Conservation (phyloP, 495 filamentous ascomycete species). For the Lasiosphaeria miniovina region DNA sequence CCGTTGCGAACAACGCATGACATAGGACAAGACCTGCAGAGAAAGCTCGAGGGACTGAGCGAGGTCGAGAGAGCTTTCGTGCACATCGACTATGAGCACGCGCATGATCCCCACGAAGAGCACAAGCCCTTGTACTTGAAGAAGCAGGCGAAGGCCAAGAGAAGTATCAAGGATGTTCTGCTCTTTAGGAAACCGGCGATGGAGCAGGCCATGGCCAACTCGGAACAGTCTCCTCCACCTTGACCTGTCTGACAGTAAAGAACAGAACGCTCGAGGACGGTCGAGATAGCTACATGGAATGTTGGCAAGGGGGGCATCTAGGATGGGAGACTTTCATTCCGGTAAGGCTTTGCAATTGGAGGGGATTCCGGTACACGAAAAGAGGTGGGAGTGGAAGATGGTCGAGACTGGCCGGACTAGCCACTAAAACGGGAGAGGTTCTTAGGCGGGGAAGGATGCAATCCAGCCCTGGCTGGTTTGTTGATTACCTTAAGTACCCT, state of each 20-base stretch:
- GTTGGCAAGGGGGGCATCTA: too few species aligned
- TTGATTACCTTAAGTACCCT: too few species aligned
- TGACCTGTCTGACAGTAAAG: neutral
- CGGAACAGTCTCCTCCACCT: neutral
- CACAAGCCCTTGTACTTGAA: constrained; percentile 53
- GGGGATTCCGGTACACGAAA: too few species aligned
- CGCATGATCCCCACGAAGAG: constrained; percentile 49
- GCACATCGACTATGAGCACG: constrained; percentile 53
- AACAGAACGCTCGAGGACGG: too few species aligned
- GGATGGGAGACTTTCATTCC: too few species aligned
- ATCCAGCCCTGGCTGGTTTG: too few species aligned
- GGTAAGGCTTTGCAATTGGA: too few species aligned
- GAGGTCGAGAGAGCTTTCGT: constrained; percentile 57
- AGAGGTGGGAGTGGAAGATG: too few species aligned
- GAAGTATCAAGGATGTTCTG: constrained; percentile 38
- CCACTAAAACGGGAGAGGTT: too few species aligned
- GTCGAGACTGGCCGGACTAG: too few species aligned
- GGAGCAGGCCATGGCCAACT: constrained; percentile 13
- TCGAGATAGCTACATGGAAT: too few species aligned
- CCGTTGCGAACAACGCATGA: constrained; percentile 53
- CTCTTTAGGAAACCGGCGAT: constrained; percentile 36
- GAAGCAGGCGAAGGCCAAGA: constrained; percentile 24
- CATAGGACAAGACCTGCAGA: constrained; percentile 50
- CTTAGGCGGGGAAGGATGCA: too few species aligned
- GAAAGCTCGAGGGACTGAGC: constrained; percentile 53